Percentiles rank a stretch among this genome's conserved stretches.
Conservation (phyloP, 805 yeast genomes). For the Nakazawaea ishiwadae region DNA sequence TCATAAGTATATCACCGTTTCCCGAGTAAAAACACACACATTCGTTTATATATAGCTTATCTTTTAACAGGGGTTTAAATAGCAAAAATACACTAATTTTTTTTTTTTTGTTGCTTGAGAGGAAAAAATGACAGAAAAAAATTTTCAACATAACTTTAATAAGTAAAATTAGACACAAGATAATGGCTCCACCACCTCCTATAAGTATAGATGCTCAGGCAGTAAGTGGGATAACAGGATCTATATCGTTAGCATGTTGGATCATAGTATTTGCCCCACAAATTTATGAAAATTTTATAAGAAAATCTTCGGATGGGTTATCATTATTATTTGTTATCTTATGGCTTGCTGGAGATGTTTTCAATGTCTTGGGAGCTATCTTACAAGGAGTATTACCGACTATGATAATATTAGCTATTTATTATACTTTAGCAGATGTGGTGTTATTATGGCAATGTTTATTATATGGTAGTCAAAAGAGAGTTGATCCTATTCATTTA, state of each 20-base stretch:
- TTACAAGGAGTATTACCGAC: constrained; percentile 91
- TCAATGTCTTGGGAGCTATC: constrained; percentile 88
- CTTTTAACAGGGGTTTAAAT: no score
- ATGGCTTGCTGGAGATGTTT: constrained; percentile 93
- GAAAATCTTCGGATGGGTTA: constrained; percentile 87
- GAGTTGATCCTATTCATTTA: constrained; percentile 70
- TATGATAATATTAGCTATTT: constrained; percentile 87
- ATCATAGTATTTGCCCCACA: constrained; percentile 97
- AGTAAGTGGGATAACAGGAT: constrained; percentile 74
- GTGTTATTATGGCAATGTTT: constrained; percentile 81
- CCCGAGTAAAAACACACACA: no score
- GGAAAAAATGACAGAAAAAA: neutral
- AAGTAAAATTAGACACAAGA: no score
- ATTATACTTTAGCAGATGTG: constrained; percentile 88
- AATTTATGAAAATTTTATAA: constrained; percentile 81
- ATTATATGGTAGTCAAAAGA: constrained; percentile 56
- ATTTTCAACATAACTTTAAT: no score
- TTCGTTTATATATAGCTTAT: no score
- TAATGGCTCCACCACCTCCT: constrained; percentile 61
- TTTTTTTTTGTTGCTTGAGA: no score
- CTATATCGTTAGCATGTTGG: constrained; percentile 96
- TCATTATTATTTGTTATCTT: constrained; percentile 80
- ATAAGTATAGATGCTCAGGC: constrained; percentile 63
- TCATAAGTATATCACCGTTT: neutral
- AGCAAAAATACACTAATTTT: no score